Base-by-base conservation (phyloP, 2,329 filamentous ascomycete species). In the Neophaeococcomyces aloes region DNA sequence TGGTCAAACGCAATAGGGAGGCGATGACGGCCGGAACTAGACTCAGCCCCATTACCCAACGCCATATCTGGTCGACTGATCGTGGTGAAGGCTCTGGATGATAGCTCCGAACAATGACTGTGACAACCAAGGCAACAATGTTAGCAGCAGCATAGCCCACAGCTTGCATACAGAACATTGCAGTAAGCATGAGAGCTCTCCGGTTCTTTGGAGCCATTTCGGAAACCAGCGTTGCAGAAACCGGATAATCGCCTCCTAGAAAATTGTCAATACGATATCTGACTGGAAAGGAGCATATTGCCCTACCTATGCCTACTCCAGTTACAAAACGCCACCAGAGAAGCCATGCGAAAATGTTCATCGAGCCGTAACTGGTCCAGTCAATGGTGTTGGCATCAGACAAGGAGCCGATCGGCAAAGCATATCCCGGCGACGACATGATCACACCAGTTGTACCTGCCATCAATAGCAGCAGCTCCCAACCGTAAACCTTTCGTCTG, bases 261-360 rank as follows among this genome's bases (percentile, higher is more conserved):
- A 75, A 6, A 7, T n/a, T 5, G 17, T 33, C 6, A 33, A 7
- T 14, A 14, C 7, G n/a, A 14, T 13, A 5, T 14, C n/a, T 5
- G n/a, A 5, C n/a, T 18, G n/a, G n/a, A 5, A 33, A 5, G 5
- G 31, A 14, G n/a, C 6, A 18, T 5, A 33, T 5, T 18, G 31
- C 5, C 31, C n/a, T 33, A 33, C 31, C 37, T n/a, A 29, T 40
- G 8, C 37, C 37, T n/a, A 40, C 14, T 15, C 37, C 23, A 17
- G 37, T 27, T n/a, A 40, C 14, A n/a, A 40, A 27, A 18, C 37
- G 19, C 37, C 37, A 40, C 19, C 21, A 40, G 13, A 40, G 4
- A 10, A 40, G 23, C 37, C 37, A 40, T 4, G 37, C 19, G 7
- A 27, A 4, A 29, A 40, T 29, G 27, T 40, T 30, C 37, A 40